Conservation (phyloP, 1,139 yeast genomes). For the Wickerhamiella infanticola region DNA sequence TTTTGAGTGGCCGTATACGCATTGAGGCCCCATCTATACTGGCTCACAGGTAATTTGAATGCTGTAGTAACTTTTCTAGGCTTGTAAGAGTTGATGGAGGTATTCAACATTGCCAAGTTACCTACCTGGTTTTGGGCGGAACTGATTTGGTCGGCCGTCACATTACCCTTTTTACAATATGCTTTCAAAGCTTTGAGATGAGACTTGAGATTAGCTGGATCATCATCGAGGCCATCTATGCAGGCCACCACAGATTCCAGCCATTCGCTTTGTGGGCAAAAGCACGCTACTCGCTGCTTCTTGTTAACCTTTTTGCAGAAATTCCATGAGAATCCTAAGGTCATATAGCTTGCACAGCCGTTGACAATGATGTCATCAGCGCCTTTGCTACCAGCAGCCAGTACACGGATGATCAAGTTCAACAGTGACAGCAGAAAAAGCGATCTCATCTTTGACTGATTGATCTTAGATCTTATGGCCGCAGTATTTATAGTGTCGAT, state of each 20-base stretch:
- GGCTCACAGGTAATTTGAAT: background rate
- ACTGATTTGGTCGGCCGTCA: background rate
- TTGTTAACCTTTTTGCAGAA: background rate
- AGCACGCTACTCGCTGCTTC: background rate
- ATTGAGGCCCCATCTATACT: background rate
- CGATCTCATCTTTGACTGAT: no score
- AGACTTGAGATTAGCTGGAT: background rate
- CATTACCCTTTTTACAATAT: background rate
- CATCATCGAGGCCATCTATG: background rate
- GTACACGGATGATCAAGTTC: no score
- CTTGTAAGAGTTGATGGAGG: background rate
- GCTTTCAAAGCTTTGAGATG: background rate
- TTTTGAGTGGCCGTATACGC: background rate
- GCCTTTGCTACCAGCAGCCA: no score
- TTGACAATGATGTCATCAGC: background rate
- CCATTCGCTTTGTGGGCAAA: background rate
- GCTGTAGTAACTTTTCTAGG: background rate
- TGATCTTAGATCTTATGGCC: no score
- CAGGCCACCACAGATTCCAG: background rate
- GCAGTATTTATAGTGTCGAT: no score
- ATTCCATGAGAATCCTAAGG: background rate
- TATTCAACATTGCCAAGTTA: background rate
- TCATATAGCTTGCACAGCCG: background rate
- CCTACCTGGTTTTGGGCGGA: background rate
- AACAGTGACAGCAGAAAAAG: no score